Base-by-base conservation (phyloP, 1,284 basidiomycete genomes). In the Malassezia slooffiae region DNA sequence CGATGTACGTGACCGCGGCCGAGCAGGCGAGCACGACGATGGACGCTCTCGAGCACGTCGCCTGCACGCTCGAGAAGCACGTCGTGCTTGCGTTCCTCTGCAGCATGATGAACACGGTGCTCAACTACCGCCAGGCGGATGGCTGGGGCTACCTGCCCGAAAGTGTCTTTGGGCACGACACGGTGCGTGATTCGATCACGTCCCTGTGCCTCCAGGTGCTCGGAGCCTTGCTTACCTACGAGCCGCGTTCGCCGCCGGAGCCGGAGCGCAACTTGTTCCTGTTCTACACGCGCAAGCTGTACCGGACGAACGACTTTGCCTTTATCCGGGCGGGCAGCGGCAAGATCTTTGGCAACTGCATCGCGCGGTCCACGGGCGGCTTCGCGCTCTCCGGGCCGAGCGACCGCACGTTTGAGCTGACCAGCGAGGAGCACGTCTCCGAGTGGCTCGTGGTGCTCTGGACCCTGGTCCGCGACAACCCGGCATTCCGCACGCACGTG, bases 251-350 rank as follows among this genome's bases (percentile, higher is more conserved):
- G 8, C 12, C 19, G 10, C n/a, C 15, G 6, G 15, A 15, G 17
- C 15, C 17, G 15, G 10, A 10, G 27, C 38, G 36, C 31, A 67
- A 64, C 40, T 38, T 54, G 9, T 67, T 68, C 41, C 44, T 52
- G 10, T 60, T 60, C 48, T 68, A 67, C 33, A 36, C 62, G 15
- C 55, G 52, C 40, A 67, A 66, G 46, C 53, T 68, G 6, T 62
- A 68, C 34, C 59, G 63, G 8, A 43, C 42, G 2, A 52, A 48
- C 27, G 66, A 68, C 47, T 65, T 68, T 40, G 47, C 50, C 5
- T 57, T 58, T 16, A 31, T 67, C 16, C 55, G 52, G 42, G 41
- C 41, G 4, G 55, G 57, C 7, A 26, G 58, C 1, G 38, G 35
- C 6, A 47, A 40, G 12, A 41, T 48, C 9, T 55, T 67, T 36